phyloP scores from a whole-genome alignment of 2,329 filamentous ascomycete genomes.

The Ceratocystis variospora region DNA sequence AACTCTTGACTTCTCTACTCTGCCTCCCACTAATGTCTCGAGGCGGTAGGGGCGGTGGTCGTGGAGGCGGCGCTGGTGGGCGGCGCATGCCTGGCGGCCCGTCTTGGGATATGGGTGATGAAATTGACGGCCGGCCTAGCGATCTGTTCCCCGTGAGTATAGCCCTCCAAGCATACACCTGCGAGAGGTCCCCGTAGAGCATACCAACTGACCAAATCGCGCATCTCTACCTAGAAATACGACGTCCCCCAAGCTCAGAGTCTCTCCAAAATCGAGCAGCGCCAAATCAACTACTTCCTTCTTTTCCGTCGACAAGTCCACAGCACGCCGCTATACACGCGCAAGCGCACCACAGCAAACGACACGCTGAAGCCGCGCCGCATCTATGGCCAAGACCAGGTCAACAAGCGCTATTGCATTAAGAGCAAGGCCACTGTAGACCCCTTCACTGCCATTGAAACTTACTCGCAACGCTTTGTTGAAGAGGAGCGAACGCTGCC shows the following conservation, averaged over 20 bases:
- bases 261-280: constrained; percentile 33
- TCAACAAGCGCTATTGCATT: constrained; percentile 42
- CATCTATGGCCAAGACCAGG: constrained; percentile 44
- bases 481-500: constrained; percentile 40
- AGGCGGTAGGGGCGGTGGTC: constrained; percentile 31
- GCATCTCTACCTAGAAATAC: constrained; percentile 32
- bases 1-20: neutral
- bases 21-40: constrained; percentile 10
- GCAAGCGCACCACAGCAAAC: constrained; percentile 32
- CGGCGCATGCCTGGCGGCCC: constrained; percentile 34
- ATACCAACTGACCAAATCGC: neutral
- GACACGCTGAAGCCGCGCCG: constrained; percentile 31
- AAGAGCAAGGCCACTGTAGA: constrained; percentile 43
- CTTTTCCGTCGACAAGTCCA: constrained; percentile 44
- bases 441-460: constrained; percentile 45
- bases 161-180: neutral
- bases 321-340: constrained; percentile 42
- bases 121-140: constrained; percentile 43
- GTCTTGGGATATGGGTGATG: constrained; percentile 40
- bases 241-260: constrained; percentile 34
- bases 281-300: constrained; percentile 38
- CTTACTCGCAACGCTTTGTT: constrained; percentile 43
- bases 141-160: constrained; percentile 43
- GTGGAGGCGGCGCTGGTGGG: constrained; percentile 37
- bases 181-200: neutral